Conservation (phyloP, 164 flowering plant species). For the Aristolochia californica region DNA sequence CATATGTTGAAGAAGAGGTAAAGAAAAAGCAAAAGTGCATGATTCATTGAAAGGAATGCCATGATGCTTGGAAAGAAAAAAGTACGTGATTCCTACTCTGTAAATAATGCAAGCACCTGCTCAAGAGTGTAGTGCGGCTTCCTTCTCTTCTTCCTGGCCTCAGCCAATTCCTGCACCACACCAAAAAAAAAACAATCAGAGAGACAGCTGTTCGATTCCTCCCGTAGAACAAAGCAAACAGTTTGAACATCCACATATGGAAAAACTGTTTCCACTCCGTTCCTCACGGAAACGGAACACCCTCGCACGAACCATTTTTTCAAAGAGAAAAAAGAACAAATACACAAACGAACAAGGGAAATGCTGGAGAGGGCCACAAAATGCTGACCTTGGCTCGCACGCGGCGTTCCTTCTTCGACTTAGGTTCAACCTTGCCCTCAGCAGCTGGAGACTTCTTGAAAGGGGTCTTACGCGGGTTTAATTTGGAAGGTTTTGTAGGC, state of each 20-base stretch:
- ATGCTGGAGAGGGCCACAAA: too few species aligned
- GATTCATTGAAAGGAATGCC: neutral
- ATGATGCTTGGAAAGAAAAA: neutral
- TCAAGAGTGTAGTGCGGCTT: constrained; percentile 75
- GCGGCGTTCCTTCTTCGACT: constrained; percentile 39
- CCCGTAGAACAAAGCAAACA: neutral
- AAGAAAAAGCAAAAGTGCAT: neutral
- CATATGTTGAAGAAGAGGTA: constrained; percentile 73
- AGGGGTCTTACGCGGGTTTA: constrained; percentile 11
- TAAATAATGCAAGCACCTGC: constrained; percentile 31
- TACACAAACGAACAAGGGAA: neutral
- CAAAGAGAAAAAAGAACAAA: neutral
- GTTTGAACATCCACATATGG: neutral
- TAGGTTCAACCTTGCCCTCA: constrained; percentile 17
- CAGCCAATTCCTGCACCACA: constrained; percentile 58
- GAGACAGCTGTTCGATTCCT: neutral
- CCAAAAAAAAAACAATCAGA: constrained; percentile 1
- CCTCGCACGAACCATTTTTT: neutral
- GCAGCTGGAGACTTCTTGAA: constrained; percentile 9
- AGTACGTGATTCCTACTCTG: neutral
- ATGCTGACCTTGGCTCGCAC: constrained; percentile 46
- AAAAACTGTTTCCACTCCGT: neutral
- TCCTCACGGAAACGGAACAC: neutral
- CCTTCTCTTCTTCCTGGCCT: constrained; percentile 83
- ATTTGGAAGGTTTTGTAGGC: constrained; percentile 21